Evolutionary conservation across 2,329 filamentous ascomycete genomes (phyloP), one percentile per base, ranked within the genome.

Genomic region (Trichoderma afroharzianum): DNA sequence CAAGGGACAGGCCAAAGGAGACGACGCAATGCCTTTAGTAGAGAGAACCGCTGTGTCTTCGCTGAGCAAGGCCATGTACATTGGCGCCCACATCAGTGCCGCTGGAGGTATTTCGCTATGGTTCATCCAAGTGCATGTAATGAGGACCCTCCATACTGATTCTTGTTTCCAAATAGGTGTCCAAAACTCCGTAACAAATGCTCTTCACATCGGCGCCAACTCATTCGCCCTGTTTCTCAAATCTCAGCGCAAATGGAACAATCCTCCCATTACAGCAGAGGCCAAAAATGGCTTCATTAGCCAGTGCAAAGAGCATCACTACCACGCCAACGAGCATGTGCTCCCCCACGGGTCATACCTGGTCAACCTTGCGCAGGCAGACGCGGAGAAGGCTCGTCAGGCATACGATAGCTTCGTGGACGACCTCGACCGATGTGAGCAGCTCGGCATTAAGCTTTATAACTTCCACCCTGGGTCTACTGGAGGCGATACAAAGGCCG

Each of bases 381-480:
- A 98, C 77, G 80, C 88, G 30, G 87, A 86, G 50, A 97, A 97
- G 80, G 93, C 94, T 2, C 87, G 90, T 66, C 94, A 98, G 83
- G 95, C 95, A 1, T 98, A 97, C 79, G 87, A 85, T 50, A 89
- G 90, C 71, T 99, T 99, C 80, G 78, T 97, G 18, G 95, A 99
- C 76, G 96, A 99, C 80, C 85, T 99, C 1, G 84, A 88, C 64
- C 90, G 96, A 11, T 98, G 96, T 80, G 93, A 97, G 78, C 86
- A 87, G 59, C 88, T 99, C 0, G 94, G 94, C 1, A 97, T 99
- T 77, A 86, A 84, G 73, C 87, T 98, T n/a, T 99, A 98, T 85
- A 99, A 99, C 82, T 98, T 99, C 83, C 96, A 99, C 79, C 96
- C 96, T 0, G 96, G 96, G 24, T 95, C 91, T 71, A 92, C 92